phyloP scores from a whole-genome alignment of 2,329 filamentous ascomycete genomes.

The Rutstroemia sydowiana region DNA sequence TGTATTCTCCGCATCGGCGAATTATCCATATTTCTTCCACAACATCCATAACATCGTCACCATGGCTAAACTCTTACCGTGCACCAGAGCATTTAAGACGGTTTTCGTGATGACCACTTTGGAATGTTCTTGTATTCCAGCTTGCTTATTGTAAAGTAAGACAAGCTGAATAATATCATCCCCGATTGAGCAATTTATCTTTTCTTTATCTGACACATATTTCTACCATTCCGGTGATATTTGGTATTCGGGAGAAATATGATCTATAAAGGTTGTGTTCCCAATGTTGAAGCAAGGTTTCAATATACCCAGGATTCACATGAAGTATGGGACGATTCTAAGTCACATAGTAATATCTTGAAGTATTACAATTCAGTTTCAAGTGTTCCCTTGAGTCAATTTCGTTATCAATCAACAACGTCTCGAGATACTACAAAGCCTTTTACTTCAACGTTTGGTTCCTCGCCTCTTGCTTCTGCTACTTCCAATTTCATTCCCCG shows the following conservation, averaged over 20 bases:
- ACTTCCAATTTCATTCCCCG: neutral
- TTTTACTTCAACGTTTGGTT: neutral
- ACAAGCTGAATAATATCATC: slow-evolving; percentile 2
- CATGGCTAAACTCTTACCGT: neutral
- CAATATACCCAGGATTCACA: neutral
- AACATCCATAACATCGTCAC: neutral
- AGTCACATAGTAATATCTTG: neutral
- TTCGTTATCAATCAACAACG: slow-evolving; percentile 1
- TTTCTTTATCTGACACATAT: neutral
- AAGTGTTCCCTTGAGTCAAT: slow-evolving; percentile 1
- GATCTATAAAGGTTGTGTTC: slow-evolving; percentile 8
- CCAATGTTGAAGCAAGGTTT: slow-evolving; percentile 5
- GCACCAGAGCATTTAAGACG: neutral
- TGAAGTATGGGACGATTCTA: slow-evolving; percentile 1
- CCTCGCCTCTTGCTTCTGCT: neutral
- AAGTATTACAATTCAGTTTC: slow-evolving; percentile 7
- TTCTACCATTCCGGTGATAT: neutral
- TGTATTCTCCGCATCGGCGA: slow-evolving; percentile 9
- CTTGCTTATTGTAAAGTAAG: neutral
- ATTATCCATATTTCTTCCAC: slow-evolving; percentile 1
- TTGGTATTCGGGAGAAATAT: slow-evolving; percentile 3
- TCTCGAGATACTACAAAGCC: slow-evolving; percentile 1
- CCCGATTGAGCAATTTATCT: neutral
- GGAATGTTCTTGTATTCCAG: neutral
- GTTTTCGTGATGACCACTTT: neutral